Evolutionary conservation across 441 rosid species (phyloP).

Genomic region (Populus hybrid): DNA sequence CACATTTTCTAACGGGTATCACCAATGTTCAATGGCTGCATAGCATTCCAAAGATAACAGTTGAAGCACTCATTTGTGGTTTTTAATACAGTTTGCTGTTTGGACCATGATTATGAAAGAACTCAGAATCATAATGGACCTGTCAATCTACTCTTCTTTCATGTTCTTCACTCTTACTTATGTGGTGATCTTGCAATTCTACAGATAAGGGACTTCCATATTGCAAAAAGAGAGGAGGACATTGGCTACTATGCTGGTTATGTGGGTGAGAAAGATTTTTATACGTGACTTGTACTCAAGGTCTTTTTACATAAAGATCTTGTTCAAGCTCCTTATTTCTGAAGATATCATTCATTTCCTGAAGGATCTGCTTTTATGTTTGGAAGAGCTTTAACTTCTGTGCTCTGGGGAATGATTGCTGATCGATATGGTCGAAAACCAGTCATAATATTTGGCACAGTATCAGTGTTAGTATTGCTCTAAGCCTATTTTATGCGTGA

Average conservation of each 20-base stretch:
- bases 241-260: constrained; percentile 64
- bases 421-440: constrained; percentile 51
- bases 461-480: constrained; percentile 35
- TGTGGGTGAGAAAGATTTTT: constrained; percentile 36
- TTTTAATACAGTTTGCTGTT: background rate
- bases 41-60: background rate
- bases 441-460: constrained; percentile 37
- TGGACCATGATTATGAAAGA: background rate
- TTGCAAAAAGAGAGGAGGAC: constrained; percentile 56
- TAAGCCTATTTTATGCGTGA: background rate
- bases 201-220: constrained; percentile 51
- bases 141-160: background rate
- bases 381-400: constrained; percentile 51
- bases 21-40: too few species aligned
- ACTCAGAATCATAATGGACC: background rate
- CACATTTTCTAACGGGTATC: background rate
- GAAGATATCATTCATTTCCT: constrained; percentile 9
- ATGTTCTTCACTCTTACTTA: background rate
- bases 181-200: background rate
- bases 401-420: constrained; percentile 45
- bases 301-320: background rate
- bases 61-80: background rate
- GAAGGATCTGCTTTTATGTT: constrained; percentile 52
- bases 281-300: background rate
- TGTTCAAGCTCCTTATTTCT: background rate